Base-by-base conservation (phyloP, 192 early-diverging fungal species). In the Coemansia aciculifera region DNA sequence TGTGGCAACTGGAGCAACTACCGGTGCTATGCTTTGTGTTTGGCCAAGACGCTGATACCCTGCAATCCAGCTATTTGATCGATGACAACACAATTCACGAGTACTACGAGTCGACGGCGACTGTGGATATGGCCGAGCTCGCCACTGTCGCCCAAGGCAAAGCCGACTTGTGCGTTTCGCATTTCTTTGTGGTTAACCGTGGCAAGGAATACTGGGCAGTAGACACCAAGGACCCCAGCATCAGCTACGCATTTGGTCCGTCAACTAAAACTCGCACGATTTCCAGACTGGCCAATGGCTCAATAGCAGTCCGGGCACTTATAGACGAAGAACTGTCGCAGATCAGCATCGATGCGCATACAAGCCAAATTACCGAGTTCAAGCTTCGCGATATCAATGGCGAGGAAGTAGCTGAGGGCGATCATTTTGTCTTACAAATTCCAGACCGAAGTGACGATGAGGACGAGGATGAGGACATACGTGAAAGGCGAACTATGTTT, bases 31-130 rank as follows among this genome's bases (percentile, higher is more conserved):
- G 29, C 56, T 59, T 59, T 59, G 56, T 59, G n/a, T 37, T 31
- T 37, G 34, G 34, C 15, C 15, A 17, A 17, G 56, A 59, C 56
- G 56, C 29, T 5, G 9, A 36, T n/a, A 13, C 56, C 5, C 34
- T 37, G 15, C 19, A 12, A 11, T 60, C 36, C 29, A 38, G 17
- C 32, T 37, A 60, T 15, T 17, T 34, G n/a, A 60, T 38, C 27
- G 59, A 60, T 4, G 31, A 17, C 34, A 60, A 60, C 59, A 60
- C 59, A 2, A 60, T 60, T 29, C 7, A 8, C 36, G 59, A 60
- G 15, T 60, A 36, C 34, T 60, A 60, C 19, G 59, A 39, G 23
- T 6, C 6, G 21, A 29, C 21, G 21, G 27, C 27, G 2, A 2
- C 7, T 7, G 3, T 34, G 3, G 34, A 34, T 34, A 52, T 52